Evolutionary conservation across 2,329 filamentous ascomycete species (phyloP).

Genomic region (Monosporascus cannonballus): DNA sequence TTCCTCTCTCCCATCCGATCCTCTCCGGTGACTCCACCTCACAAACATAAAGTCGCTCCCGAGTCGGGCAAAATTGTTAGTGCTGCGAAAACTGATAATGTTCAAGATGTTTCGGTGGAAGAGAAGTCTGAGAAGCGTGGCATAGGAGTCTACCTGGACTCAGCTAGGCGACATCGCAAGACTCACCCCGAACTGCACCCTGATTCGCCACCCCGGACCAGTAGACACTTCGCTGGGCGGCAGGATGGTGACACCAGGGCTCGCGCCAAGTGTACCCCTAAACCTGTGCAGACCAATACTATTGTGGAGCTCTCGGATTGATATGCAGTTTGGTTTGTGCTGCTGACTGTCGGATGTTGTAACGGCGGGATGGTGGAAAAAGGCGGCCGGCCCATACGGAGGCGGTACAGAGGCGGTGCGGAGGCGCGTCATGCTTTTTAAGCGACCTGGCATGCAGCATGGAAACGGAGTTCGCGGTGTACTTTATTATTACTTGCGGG

Average conservation of each 20-base stretch:
- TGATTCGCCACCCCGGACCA: not conserved
- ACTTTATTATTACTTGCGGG: too few species aligned
- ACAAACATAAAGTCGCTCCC: not conserved
- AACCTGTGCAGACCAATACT: not conserved
- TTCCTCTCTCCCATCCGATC: not conserved
- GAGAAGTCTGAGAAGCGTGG: not conserved
- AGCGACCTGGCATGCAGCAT: too few species aligned
- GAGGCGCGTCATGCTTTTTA: too few species aligned
- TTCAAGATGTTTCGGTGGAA: not conserved
- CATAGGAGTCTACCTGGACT: not conserved
- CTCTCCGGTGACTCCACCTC: not conserved
- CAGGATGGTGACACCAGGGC: not conserved
- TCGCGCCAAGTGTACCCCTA: not conserved
- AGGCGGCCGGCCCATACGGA: too few species aligned
- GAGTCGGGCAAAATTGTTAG: not conserved
- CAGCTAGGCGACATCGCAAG: not conserved
- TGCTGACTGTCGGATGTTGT: too few species aligned
- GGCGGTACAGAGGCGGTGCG: too few species aligned
- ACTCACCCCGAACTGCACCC: not conserved
- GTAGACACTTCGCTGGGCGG: not conserved
- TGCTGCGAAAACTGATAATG: not conserved
- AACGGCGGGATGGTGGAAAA: too few species aligned
- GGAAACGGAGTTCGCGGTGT: too few species aligned
- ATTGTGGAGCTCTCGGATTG: not conserved
- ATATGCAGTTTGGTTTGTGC: too few species aligned